Base-by-base conservation (phyloP, 257 asterid genomes). In the Agastache rugosa region DNA sequence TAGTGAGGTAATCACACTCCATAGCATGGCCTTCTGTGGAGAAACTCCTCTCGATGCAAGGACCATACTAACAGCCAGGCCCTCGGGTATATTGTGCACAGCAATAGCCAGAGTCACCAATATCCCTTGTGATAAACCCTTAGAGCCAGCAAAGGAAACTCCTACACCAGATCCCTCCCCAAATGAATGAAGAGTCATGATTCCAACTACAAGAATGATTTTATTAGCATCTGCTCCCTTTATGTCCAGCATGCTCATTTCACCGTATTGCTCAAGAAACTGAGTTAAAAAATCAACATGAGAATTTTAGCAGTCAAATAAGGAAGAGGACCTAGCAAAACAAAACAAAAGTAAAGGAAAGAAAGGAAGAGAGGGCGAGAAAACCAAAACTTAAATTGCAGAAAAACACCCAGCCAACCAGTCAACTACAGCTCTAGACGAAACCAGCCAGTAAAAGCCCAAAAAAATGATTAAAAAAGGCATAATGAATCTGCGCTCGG, bases 91-190 rank as follows among this genome's bases (percentile, higher is more conserved):
- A 53, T 95, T 95, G 85, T 95, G 99, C 80, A 95, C 98, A n/a
- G 99, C 98, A 63, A 95, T 95, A 74, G 99, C 99, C 79, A 90
- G 81, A n/a, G 99, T 92, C 60, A 95, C 90, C 85, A 95, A 79
- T 66, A 95, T 60, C 66, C 99, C 99, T 79, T 95, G 97, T 8
- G 98, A 85, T 79, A 95, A 79, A 45, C 99, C 99, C 82, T 91
- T 92, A 31, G 99, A 92, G 60, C 99, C 97, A 73, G 99, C 99
- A 83, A 92, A 95, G 51, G 99, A 95, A 77, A 95, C 99, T 78
- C 99, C 99, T 58, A 95, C 99, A 25, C 99, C 99, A 65, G 99
- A 91, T 45, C 99, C 99, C 86, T 95, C 99, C 42, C 99, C 99
- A 74, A 95, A 90, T 72, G 99, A 95, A 88, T 95, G 99, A 75